Percentiles rank a stretch among this genome's conserved stretches.
Evolutionary conservation across 257 asterid species (phyloP).

Genomic region (Lycium ferocissimum): DNA sequence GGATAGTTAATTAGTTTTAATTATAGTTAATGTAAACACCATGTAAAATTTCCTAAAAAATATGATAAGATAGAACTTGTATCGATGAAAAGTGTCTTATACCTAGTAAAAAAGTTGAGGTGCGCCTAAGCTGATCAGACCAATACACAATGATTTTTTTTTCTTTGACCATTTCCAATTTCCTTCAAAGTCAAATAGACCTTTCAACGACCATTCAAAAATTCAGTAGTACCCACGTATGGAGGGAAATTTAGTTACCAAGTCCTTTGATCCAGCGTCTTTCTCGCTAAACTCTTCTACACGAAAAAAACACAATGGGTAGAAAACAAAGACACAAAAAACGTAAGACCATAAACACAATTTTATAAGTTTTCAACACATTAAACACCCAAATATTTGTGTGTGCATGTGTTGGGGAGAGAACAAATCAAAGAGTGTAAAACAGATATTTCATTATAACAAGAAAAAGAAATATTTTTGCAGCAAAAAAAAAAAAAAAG

Average conservation of each 20-base stretch:
- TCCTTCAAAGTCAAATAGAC: neutral
- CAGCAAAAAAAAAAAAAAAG: neutral
- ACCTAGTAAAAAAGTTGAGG: no score
- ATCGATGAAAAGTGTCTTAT: no score
- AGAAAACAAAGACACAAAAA: neutral
- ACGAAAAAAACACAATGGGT: neutral
- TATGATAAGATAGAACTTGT: no score
- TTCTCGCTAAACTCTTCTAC: neutral
- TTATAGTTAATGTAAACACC: no score
- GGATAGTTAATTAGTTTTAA: no score
- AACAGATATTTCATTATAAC: neutral
- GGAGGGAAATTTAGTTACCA: constrained; percentile 3
- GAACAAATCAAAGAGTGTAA: neutral
- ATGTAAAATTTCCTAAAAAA: no score
- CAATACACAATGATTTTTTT: no score
- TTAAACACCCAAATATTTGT: neutral
- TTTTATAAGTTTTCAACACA: constrained; percentile 5
- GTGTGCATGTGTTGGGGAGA: constrained; percentile 28
- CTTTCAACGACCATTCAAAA: neutral
- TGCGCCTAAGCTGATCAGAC: accelerated
- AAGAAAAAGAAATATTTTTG: neutral
- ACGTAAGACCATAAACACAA: neutral
- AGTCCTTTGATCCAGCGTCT: neutral
- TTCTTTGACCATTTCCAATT: neutral
- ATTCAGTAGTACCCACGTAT: neutral